Evolutionary conservation across 1,284 basidiomycete species (phyloP).

Genomic region (Marasmius fiardii): DNA sequence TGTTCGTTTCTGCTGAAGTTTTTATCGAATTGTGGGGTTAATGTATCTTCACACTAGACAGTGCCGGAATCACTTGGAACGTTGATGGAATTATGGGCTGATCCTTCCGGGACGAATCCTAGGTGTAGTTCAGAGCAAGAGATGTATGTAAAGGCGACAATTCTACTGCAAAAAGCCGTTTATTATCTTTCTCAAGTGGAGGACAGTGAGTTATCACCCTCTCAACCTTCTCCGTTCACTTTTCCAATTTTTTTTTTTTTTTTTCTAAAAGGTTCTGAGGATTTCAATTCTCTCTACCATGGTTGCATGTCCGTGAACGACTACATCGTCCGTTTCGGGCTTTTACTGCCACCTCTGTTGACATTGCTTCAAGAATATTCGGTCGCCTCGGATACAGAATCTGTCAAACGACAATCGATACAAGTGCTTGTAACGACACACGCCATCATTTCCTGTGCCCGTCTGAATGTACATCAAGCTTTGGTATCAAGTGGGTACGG

Average conservation of each 20-base stretch:
- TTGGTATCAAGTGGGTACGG: not conserved
- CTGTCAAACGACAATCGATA: not conserved
- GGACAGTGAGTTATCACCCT: not conserved
- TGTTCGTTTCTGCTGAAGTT: not conserved
- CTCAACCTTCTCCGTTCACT: not conserved
- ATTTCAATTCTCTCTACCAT: not conserved
- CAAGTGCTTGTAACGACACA: not conserved
- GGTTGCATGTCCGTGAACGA: not conserved
- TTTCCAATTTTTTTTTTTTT: not conserved
- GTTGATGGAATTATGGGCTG: not conserved
- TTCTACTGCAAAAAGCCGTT: slow-evolving; percentile 1
- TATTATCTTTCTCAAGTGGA: not conserved
- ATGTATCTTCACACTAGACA: not conserved
- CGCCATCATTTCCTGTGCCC: not conserved
- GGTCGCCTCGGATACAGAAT: not conserved
- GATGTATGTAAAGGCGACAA: slow-evolving; percentile 3
- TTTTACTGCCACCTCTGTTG: not conserved
- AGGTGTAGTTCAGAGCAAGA: not conserved
- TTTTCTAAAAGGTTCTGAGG: not conserved
- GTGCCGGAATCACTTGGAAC: not conserved
- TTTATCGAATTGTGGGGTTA: not conserved
- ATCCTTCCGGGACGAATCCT: not conserved
- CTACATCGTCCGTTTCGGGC: not conserved
- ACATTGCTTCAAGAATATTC: not conserved
- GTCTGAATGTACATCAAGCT: not conserved